Base-by-base conservation (phyloP, 768 basidiomycete genomes). In the Coprinellus micaceus region DNA sequence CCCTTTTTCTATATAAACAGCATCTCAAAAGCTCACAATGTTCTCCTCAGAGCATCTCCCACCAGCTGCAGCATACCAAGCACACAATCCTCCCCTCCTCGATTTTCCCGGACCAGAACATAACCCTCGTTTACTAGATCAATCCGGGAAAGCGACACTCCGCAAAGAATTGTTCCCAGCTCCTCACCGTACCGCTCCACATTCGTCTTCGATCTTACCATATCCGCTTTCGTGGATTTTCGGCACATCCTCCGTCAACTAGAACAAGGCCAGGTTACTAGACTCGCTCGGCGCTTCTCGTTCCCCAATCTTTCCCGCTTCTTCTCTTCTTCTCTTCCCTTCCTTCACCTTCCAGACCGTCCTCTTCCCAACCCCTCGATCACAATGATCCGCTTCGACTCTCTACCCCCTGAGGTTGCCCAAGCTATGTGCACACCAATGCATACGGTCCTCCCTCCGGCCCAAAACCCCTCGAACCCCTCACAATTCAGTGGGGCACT, bases 361-460 rank as follows among this genome's bases (percentile, higher is more conserved):
- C 47, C 25, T 15, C 2, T 48, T 30, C 33, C 2, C 33, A 21
- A 17, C 19, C 21, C 9, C 17, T 30, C n/a, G 19, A 37, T 29
- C 10, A 21, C 57, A 53, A 90, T 90, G 88, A 90, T 91, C 66
- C 83, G 88, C 52, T 89, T 90, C 77, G 88, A 90, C 68, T 81
- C 77, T 54, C 74, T 90, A 58, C 78, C 88, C 12, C 81, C 83
- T 26, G 88, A 89, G 63, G 86, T 90, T 48, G 83, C 87, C 79
- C 85, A 89, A 67, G 85, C 89, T 6, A 88, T 91, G 84, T 89
- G 88, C 73, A 91, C 88, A 0, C 89, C 89, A 0, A 89, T 91
- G 89, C 88, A 91, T 71, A 79, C 80, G 60, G 82, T 91, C 64
- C 74, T 89, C 12, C 56, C 76, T 0, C 77, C 80, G 29, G 70